Conservation (phyloP, 2,329 filamentous ascomycete genomes). For the Diaporthe vaccinii region DNA sequence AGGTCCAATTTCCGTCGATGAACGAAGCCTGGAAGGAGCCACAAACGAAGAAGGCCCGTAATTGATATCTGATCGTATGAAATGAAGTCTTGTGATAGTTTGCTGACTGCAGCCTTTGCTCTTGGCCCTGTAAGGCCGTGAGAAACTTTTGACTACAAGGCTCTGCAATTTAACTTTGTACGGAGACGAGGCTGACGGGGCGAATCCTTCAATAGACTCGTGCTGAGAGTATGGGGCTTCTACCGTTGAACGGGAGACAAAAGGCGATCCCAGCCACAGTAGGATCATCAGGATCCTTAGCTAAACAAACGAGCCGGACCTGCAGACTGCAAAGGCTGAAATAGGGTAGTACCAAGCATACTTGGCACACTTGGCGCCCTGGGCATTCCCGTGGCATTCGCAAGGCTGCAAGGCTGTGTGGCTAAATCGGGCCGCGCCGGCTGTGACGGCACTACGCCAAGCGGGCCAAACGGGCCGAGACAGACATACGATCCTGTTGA, state of each 20-base stretch:
- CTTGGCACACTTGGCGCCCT: background rate
- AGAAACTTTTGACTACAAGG: no score
- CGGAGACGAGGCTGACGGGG: background rate
- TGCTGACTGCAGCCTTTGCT: no score
- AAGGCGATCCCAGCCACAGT: background rate
- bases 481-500: background rate
- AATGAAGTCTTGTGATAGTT: background rate
- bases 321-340: background rate
- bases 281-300: background rate
- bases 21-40: background rate
- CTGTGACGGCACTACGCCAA: background rate
- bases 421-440: background rate
- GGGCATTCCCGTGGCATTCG: background rate
- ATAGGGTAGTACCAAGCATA: background rate
- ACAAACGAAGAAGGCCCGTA: background rate
- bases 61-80: background rate
- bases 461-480: background rate
- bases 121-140: no score
- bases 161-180: background rate
- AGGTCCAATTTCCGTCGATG: no score
- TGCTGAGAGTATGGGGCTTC: no score
- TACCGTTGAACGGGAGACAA: background rate
- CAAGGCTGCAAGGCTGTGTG: background rate
- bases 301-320: background rate
- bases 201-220: no score